phyloP scores from a whole-genome alignment of 2,329 filamentous ascomycete species.

The Pestalotiopsis sp. region DNA sequence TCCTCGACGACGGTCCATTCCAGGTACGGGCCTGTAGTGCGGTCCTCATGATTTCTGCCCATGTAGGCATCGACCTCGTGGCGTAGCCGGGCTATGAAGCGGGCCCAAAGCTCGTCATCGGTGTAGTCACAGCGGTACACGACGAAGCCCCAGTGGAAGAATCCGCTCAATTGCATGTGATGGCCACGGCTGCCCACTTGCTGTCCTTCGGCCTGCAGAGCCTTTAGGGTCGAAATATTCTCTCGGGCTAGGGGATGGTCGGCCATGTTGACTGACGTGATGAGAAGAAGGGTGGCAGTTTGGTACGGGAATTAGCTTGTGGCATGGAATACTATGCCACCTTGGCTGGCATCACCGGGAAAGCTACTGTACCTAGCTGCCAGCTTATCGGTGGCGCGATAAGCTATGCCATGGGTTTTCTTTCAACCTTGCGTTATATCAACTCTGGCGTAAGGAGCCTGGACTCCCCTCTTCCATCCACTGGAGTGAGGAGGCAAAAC shows the following conservation, averaged over 20 bases:
- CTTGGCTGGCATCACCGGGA: too few species aligned
- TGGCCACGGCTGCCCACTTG: neutral
- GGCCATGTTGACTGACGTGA: neutral
- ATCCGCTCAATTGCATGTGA: slow-evolving; percentile 2
- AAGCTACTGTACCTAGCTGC: too few species aligned
- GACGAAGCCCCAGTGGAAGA: neutral
- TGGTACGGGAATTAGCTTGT: too few species aligned
- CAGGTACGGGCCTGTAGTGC: slow-evolving; percentile 2
- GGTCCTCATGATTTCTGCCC: slow-evolving; percentile 1
- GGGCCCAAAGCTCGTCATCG: neutral
- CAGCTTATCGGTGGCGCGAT: too few species aligned
- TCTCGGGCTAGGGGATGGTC: slow-evolving; percentile 2
- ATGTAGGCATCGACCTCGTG: neutral
- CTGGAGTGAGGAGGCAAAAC: too few species aligned
- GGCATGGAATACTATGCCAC: too few species aligned
- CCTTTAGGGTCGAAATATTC: neutral
- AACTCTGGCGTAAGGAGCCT: too few species aligned
- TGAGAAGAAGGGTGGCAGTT: too few species aligned
- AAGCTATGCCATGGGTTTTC: too few species aligned
- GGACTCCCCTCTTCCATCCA: too few species aligned
- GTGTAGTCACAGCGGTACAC: neutral
- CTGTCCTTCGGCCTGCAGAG: slow-evolving; percentile 3
- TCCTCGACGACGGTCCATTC: neutral
- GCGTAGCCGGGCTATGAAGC: neutral
- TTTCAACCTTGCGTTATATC: too few species aligned